Evolutionary conservation across 148 eudicot genomes (phyloP), one percentile per base, ranked within the genome.

Genomic region (Vaccinium corymbosum): DNA sequence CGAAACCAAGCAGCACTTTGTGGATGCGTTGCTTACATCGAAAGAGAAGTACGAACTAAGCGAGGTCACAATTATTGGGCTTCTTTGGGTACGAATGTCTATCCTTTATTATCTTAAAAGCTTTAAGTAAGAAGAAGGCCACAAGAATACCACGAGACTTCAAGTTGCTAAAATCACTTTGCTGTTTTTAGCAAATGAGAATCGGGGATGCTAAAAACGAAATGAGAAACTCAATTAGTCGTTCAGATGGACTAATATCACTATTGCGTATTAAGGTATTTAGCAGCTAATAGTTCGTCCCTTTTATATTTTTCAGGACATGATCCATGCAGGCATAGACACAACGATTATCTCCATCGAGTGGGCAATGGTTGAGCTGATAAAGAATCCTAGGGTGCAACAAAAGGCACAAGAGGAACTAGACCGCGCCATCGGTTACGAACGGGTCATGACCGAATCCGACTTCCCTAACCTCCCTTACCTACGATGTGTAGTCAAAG

Each of bases 351-450:
- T 32, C 35, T 32, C 35, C 35, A 32, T 32, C 35, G 35, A 32
- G 35, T 32, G 35, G 35, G 35, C 35, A 32, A 32, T 32, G 35
- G 35, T 32, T 32, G 98, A 93, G 89, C 62, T 94, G 66, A 89
- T 93, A 25, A 87, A 88, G 82, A 94, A 94, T 88, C 98, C 95
- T 17, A 87, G 95, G 81, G 91, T 90, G 7, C 98, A 94, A 83
- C 90, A 92, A 59, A 94, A 94, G 91, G 94, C 92, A 15, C 96
- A 94, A 84, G 98, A 94, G 82, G 98, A 94, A 32, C 35, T 32
- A 32, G 95, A 94, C 82, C 92, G 91, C 3, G 96, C 92, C 2
- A 77, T 94, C 6, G 96, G 96, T 15, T 83, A 76, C 38, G 91
- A 93, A 48, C 86, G 96, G 22, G 83, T 94, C 82, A 88, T 94